These are phyloP conservation scores for Rhododendron williamsianum DNA, from an alignment of 148 eudicot genomes.

Conservation along the genomic window DNA sequence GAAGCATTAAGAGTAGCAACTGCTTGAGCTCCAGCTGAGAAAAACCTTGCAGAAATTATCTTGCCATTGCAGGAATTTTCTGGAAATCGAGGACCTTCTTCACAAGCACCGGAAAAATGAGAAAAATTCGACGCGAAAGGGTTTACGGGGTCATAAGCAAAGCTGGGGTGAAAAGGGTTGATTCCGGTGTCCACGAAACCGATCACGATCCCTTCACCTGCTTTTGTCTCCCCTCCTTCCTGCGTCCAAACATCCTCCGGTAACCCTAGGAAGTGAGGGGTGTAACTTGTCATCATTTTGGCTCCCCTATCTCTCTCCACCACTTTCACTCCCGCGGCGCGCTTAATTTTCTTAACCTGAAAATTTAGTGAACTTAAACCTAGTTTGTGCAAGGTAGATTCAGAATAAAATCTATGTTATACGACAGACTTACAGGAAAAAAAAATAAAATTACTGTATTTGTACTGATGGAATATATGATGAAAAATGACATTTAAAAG, in stretches of 20 bases:
- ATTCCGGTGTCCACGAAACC: constrained; percentile 88
- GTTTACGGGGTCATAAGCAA: constrained; percentile 32
- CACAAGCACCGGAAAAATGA: constrained; percentile 54
- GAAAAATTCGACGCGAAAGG: constrained; percentile 17
- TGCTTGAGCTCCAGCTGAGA: constrained; percentile 77
- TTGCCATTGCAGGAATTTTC: constrained; percentile 73
- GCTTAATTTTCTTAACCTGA: constrained; percentile 52
- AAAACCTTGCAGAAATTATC: constrained; percentile 78
- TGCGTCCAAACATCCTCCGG: constrained; percentile 55
- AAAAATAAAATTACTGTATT: too few relatives aligned
- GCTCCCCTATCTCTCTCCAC: constrained; percentile 70
- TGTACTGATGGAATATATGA: background rate
- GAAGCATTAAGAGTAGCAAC: constrained; percentile 61
- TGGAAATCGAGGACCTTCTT: constrained; percentile 73
- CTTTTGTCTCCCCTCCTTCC: constrained; percentile 30
- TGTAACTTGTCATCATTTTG: constrained; percentile 75
- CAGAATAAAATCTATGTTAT: background rate
- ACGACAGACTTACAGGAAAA: too few relatives aligned
- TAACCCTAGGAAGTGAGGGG: constrained; percentile 60
- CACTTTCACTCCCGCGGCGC: constrained; percentile 46
- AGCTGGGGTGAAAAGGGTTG: constrained; percentile 84
- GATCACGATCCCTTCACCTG: constrained; percentile 83
- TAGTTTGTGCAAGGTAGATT: background rate
- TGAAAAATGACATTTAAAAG: background rate
- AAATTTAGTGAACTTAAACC: background rate